Conservation (phyloP, 257 asterid genomes). For the Solanum rostratum region DNA sequence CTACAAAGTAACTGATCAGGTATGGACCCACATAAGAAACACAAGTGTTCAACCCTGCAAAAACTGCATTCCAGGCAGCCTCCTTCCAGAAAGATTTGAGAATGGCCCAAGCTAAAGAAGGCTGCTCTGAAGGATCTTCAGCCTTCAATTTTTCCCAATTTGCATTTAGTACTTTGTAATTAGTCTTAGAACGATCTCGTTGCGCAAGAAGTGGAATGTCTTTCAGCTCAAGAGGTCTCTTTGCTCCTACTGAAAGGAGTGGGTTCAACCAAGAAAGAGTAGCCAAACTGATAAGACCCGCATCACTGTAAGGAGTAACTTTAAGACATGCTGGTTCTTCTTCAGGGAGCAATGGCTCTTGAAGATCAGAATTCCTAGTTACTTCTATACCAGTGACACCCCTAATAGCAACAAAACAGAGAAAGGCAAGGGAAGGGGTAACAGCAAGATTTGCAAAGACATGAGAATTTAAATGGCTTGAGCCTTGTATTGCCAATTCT, state of each 20-base stretch:
- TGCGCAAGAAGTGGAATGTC: constrained; percentile 81
- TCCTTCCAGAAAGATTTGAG: constrained; percentile 80
- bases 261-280: constrained; percentile 95
- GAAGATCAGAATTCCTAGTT: constrained; percentile 52
- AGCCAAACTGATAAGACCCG: constrained; percentile 73
- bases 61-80: constrained; percentile 70
- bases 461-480: constrained; percentile 52
- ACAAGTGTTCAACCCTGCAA: constrained; percentile 64
- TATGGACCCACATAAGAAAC: constrained; percentile 88
- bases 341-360: constrained; percentile 44
- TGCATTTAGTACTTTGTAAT: constrained; percentile 60
- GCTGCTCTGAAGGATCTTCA: constrained; percentile 42
- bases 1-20: constrained; percentile 85
- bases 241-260: constrained; percentile 83
- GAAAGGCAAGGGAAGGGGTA: constrained; percentile 61
- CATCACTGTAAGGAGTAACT: constrained; percentile 81
- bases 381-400: constrained; percentile 63
- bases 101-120: constrained; percentile 86
- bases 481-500: constrained; percentile 42
- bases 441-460: constrained; percentile 49
- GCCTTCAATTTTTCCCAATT: constrained; percentile 79
- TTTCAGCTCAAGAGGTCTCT: constrained; percentile 85
- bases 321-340: constrained; percentile 90
- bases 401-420: constrained; percentile 55
- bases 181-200: constrained; percentile 79